Base-by-base conservation (phyloP, 306 rosid species). In the Dryas drummondii region DNA sequence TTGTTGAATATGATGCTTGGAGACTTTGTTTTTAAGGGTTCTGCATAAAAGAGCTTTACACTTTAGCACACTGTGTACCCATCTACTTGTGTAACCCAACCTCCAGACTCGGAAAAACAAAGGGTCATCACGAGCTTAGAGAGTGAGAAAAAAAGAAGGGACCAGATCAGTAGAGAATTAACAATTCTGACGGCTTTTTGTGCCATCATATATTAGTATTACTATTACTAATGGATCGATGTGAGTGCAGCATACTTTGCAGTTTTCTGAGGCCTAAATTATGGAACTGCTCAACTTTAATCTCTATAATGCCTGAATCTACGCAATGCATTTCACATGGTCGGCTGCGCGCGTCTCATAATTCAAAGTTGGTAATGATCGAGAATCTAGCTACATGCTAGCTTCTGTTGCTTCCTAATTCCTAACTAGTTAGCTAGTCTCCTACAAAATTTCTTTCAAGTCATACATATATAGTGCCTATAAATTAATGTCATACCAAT, bases 251-350 rank as follows among this genome's bases (percentile, higher is more conserved):
- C 5, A 19, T 10, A 59, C 48, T 14, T 9, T 44, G 53, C 16
- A 22, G 10, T 64, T 8, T 48, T 44, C 9, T 1, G 22, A 47
- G 14, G 55, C 56, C 59, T 10, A 37, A 50, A 44, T 52, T 53
- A 70, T 52, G 22, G 26, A 22, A 4, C 22, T 12, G 14, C 22
- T 27, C 58, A 47, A 69, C 68, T 73, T 85, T 73, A 51, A 52
- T 63, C 56, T 81, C 70, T 67, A 37, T 4, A 72, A 55, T 64
- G 59, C 47, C 47, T 42, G 9, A 55, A 72, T 68, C 57, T 67
- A 82, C 16, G 16, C 53, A 14, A 65, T 56, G 66, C 51, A 5
- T 4, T 70, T 32, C 68, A 65, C 78, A 58, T 73, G 78, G 57
- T 65, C 70, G 11, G 65, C 74, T 2, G 50, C 5, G 7, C 4